Conservation (phyloP, 331 rosid species). For the Malus hybrid region DNA sequence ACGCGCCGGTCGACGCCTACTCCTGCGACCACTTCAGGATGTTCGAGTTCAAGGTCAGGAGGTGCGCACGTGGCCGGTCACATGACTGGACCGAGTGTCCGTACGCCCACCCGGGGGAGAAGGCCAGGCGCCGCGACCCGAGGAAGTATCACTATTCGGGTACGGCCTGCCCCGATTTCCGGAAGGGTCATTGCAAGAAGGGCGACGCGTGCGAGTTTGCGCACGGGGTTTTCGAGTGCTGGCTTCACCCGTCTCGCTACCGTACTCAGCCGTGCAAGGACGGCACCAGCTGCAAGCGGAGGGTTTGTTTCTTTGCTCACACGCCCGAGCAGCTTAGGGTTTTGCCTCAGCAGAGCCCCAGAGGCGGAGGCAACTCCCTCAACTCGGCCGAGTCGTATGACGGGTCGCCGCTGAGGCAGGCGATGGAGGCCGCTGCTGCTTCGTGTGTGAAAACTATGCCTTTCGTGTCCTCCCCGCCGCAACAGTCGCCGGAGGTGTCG, state of each 20-base stretch:
- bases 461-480: conserved; percentile 37
- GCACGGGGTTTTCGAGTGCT: conserved; percentile 95
- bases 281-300: conserved; percentile 71
- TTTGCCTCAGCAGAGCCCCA: conserved; percentile 56
- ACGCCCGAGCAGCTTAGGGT: conserved; percentile 85
- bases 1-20: conserved; percentile 72
- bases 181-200: conserved; percentile 74
- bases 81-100: conserved; percentile 99
- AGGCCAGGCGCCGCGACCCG: conserved; percentile 96
- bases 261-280: conserved; percentile 98
- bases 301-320: conserved; percentile 94
- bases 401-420: conserved; percentile 62
- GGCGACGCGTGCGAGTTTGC: conserved; percentile 87
- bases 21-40: conserved; percentile 89
- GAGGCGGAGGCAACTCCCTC: conserved; percentile 37
- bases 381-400: conserved; percentile 58
- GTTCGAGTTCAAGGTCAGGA: conserved; percentile 82
- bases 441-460: conserved; percentile 26
- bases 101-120: conserved; percentile 95
- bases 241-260: conserved; percentile 95
- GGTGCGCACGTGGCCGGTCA: conserved; percentile 81
- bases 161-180: conserved; percentile 86
- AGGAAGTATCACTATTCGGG: conserved; percentile 83
- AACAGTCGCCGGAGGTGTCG: conserved; percentile 48
- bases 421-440: conserved; percentile 21